Conservation (phyloP, 1,284 basidiomycete species). For the Austroboletus niveus region DNA sequence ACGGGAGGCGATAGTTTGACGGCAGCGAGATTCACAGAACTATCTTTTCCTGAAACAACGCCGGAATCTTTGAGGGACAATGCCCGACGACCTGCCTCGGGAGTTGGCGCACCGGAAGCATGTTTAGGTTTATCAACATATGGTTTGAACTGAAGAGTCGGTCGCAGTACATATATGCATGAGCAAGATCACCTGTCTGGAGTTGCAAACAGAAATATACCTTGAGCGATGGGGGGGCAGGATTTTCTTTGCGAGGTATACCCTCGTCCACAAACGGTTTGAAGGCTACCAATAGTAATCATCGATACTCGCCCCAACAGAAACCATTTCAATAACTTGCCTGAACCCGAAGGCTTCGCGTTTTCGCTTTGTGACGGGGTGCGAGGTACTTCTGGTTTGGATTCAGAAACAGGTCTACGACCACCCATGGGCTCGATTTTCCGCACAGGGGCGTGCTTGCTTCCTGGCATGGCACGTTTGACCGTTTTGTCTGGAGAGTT, state of each 20-base stretch:
- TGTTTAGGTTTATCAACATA: slow-evolving; percentile 43
- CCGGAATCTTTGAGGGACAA: slow-evolving; percentile 38
- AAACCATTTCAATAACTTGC: slow-evolving; percentile 27
- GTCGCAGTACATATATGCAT: slow-evolving; percentile 4
- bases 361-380: slow-evolving; percentile 39
- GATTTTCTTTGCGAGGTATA: slow-evolving; percentile 43
- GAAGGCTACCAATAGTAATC: slow-evolving; percentile 39
- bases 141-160: slow-evolving; percentile 42
- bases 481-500: slow-evolving; percentile 83
- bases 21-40: slow-evolving; percentile 5
- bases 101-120: slow-evolving; percentile 19
- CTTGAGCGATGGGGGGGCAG: slow-evolving; percentile 45
- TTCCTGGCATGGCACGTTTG: slow-evolving; percentile 49
- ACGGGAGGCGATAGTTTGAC: slow-evolving; percentile 17
- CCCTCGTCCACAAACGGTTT: slow-evolving; percentile 65
- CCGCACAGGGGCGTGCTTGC: slow-evolving; percentile 67
- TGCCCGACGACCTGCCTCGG: slow-evolving; percentile 35
- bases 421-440: slow-evolving; percentile 51
- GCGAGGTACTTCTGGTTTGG: slow-evolving; percentile 28
- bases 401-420: slow-evolving; percentile 16
- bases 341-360: slow-evolving; percentile 41
- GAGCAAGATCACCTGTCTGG: background rate
- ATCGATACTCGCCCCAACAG: background rate
- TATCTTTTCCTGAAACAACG: slow-evolving; percentile 28
- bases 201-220: slow-evolving; percentile 28